phyloP scores from a whole-genome alignment of 2,329 filamentous ascomycete species.

The Colletotrichum sp. region DNA sequence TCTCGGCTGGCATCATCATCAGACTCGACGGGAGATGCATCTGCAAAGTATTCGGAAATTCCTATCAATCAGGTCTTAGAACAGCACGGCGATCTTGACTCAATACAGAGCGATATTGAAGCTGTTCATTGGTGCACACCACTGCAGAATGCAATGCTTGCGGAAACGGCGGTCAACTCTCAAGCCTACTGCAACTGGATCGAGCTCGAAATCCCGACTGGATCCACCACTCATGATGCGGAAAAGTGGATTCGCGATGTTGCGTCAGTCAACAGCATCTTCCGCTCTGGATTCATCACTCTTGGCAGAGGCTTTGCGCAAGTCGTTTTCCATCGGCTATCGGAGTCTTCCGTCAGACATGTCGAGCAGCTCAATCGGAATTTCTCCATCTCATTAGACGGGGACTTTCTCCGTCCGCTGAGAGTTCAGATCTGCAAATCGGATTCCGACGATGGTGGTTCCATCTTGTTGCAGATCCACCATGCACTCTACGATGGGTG shows the following conservation, averaged over 20 bases:
- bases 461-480: constrained; percentile 67
- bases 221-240: constrained; percentile 43
- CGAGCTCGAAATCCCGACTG: constrained; percentile 60
- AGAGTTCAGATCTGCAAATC: constrained; percentile 56
- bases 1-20: background rate
- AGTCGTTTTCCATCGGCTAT: constrained; percentile 64
- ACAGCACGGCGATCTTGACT: background rate
- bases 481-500: constrained; percentile 94
- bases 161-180: constrained; percentile 67
- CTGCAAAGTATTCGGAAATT: background rate
- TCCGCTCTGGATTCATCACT: constrained; percentile 77
- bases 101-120: constrained; percentile 29
- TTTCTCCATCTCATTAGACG: constrained; percentile 37
- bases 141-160: constrained; percentile 80
- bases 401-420: constrained; percentile 61
- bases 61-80: background rate
- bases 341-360: constrained; percentile 44
- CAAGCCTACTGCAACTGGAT: constrained; percentile 80
- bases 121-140: constrained; percentile 69
- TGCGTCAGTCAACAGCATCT: constrained; percentile 63
- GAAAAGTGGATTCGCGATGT: constrained; percentile 54
- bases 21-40: background rate
- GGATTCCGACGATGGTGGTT: constrained; percentile 23
- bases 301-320: constrained; percentile 60
- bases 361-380: constrained; percentile 40